Evolutionary conservation across 73 alveolate species (phyloP), one percentile per base, ranked within the genome.

Genomic region (Uronychia setigera): DNA sequence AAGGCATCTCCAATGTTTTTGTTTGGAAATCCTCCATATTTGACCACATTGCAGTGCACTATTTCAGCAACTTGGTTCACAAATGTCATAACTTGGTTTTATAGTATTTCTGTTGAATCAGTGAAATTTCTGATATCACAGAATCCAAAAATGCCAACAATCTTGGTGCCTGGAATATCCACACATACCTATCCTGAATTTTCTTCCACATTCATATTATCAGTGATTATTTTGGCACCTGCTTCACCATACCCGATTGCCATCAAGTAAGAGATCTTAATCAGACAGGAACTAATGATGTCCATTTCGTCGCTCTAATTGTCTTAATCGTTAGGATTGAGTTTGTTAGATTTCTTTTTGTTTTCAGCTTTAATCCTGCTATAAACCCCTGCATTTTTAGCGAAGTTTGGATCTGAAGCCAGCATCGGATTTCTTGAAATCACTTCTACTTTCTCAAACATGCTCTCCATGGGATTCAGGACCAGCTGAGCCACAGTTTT

Each of bases 1-100:
- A 98, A 98, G 30, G 99, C 99, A 82, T 95, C 99, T 32, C 99
- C 99, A 26, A 97, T 98, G 93, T 98, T 98, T 86, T 98, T 98
- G 93, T 98, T 98, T 28, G 99, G 99, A 74, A 91, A 88, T 1
- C 99, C 99, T 14, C 97, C 98, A 83, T 95, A 96, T 83, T 93
- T 90, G 76, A 92, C 97, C 26, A 96, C 98, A 77, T 85, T 89
- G 14, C 96, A 93, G 88, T 98, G 99, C 26, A 96, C 99, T 29
- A 98, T 94, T 76, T 95, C 93, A 26, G 99, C 99, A 26, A 97
- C 93, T 88, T 96, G 96, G 82, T 97, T 97, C 27, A 97, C 99
- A 83, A 96, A 91, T 59, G 95, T 91, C 96, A 97, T 93, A 26
- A 97, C 99, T 58, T 90, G 97, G 88, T 96, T 97, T 95, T 86